phyloP scores from a whole-genome alignment of 2,329 filamentous ascomycete genomes.

The Ascochyta pisi region DNA sequence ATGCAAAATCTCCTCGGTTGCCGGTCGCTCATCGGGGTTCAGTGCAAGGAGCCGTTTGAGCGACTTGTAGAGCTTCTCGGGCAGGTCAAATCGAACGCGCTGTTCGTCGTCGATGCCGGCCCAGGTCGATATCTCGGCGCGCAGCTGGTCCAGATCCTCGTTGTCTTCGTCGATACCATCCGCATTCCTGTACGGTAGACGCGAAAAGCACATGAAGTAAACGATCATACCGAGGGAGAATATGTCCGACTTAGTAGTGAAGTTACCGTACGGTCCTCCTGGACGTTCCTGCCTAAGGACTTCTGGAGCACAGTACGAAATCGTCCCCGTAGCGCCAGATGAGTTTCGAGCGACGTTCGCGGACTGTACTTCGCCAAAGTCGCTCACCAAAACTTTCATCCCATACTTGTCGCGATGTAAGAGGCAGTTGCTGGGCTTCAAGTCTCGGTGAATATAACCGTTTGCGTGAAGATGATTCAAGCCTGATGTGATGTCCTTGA shows the following conservation, averaged over 20 bases:
- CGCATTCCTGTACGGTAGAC: constrained; percentile 82
- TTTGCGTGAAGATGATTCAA: constrained; percentile 87
- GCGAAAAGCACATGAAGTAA: constrained; percentile 95
- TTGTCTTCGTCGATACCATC: constrained; percentile 89
- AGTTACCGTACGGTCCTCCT: constrained; percentile 82
- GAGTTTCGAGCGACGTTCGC: constrained; percentile 83
- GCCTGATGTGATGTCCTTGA: constrained; percentile 92
- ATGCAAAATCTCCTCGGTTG: constrained; percentile 81
- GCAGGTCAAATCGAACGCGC: constrained; percentile 79
- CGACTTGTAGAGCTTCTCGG: constrained; percentile 83
- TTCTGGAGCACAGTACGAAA: constrained; percentile 97
- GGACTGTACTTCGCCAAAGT: constrained; percentile 95
- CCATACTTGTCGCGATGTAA: constrained; percentile 77
- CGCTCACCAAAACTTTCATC: constrained; percentile 86
- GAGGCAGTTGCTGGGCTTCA: constrained; percentile 96
- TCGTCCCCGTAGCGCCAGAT: constrained; percentile 91
- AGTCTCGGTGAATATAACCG: constrained; percentile 93
- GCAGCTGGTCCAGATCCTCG: constrained; percentile 85
- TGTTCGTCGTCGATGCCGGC: constrained; percentile 82
- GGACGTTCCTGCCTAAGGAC: constrained; percentile 73
- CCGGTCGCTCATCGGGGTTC: constrained; percentile 77
- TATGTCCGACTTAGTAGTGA: constrained; percentile 97
- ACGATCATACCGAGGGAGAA: constrained; percentile 98
- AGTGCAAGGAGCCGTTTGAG: constrained; percentile 82
- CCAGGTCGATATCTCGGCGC: constrained; percentile 87